Conservation (phyloP, 2,329 filamentous ascomycete species). For the Xylaria sp. region DNA sequence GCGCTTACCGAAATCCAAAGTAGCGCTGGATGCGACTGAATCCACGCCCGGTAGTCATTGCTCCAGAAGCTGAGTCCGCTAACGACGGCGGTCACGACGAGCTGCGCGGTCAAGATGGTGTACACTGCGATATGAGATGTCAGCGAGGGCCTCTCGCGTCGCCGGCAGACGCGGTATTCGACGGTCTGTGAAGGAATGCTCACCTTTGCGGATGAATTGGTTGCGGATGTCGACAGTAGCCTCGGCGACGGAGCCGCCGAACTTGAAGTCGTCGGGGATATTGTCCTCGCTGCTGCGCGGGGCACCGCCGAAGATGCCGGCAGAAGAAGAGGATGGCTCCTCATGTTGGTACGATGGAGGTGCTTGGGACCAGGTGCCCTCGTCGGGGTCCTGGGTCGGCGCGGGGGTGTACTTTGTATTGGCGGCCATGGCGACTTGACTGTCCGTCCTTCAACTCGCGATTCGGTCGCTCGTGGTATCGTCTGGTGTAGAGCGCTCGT, state of each 20-base stretch:
- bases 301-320: conserved; percentile 67
- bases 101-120: conserved; percentile 93
- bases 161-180: no score
- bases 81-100: conserved; percentile 81
- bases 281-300: conserved; percentile 87
- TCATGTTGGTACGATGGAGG: conserved; percentile 79
- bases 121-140: conserved; percentile 64
- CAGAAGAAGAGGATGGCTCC: conserved; percentile 60
- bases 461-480: conserved; percentile 2
- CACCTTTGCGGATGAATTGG: conserved; percentile 85
- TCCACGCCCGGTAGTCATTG: conserved; percentile 79
- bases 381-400: conserved; percentile 85
- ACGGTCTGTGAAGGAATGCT: not conserved
- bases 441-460: not conserved
- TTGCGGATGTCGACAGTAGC: conserved; percentile 94
- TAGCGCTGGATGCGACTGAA: conserved; percentile 81
- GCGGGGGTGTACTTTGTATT: conserved; percentile 84
- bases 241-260: conserved; percentile 90
- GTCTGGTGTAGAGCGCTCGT: not conserved
- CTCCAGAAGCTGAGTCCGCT: conserved; percentile 88
- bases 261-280: conserved; percentile 98
- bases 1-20: conserved; percentile 77
- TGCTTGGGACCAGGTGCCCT: conserved; percentile 67
- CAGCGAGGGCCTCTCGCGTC: not conserved
- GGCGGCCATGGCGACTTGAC: conserved; percentile 62